Evolutionary conservation across 2,329 filamentous ascomycete genomes (phyloP), one percentile per base, ranked within the genome.

Genomic region (Balansia obtecta): DNA sequence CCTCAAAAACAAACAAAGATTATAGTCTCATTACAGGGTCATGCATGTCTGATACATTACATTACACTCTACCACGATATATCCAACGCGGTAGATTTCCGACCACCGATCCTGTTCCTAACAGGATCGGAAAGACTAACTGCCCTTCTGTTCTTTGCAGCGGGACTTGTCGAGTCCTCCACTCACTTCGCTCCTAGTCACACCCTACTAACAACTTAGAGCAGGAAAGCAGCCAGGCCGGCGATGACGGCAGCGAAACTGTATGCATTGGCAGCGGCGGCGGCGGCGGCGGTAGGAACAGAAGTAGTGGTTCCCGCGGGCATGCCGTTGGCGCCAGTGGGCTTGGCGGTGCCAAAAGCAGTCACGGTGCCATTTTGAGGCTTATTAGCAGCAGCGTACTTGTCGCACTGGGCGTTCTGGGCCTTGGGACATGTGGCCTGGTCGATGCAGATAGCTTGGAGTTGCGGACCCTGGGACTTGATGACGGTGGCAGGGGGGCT

Each of bases 361-460:
- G 34, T 37, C 39, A 38, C 27, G 16, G 52, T 53, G 46, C 56
- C 58, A 27, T 58, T 53, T 39, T 40, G 33, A 33, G 56, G 55
- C 54, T 50, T 60, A 7, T 62, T 33, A 2, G 57, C 63, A 13
- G 60, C 42, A 3, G 62, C 62, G 57, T 79, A 78, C n/a, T 60
- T 56, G 16, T 58, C 57, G 58, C 78, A 82, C 6, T 65, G 67
- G 7, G 70, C 62, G 47, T 73, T 70, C 7, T 63, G 55, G 13
- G 73, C 68, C 12, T 74, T 46, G 1, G 72, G 72, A 61, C 77
- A 82, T 39, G 66, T 64, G 13, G 20, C 33, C 8, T 57, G 48
- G 39, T 68, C 70, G 55, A 72, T 73, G 66, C 79, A 82, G 55
- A 82, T 78, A 50, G 72, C 67, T 63, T 82, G 76, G 20, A 76